Evolutionary conservation across 805 yeast genomes (phyloP), one percentile per base, ranked within the genome.

Genomic region (Wickerhamiella qilinensis): DNA sequence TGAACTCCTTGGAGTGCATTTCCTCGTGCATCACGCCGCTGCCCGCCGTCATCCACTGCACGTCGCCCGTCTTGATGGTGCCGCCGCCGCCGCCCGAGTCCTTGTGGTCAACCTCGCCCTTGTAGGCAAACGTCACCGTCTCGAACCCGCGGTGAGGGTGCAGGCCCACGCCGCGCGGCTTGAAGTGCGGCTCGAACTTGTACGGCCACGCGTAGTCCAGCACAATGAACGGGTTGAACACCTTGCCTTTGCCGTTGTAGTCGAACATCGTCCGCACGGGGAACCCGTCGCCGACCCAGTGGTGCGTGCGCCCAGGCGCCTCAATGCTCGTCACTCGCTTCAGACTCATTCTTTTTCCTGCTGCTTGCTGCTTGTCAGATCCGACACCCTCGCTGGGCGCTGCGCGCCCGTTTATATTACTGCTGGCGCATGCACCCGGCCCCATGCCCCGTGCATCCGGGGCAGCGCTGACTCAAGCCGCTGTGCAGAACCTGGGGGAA

Each of bases 21-120:
- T 83, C 94, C 3, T 83, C 70, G 55, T 83, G 94, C 33, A 79
- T 81, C 30, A 82, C 70, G 39, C 88, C 94, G 50, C 69, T 71
- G 42, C 93, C 93, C 4, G 94, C 93, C 27, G 93, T 83, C 94
- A 83, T 83, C 56, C 83, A 82, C 57, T 83, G 94, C 47, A 83
- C 62, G 55, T 82, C 94, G 39, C 93, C 93, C 5, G 82, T 72
- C 43, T 70, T 65, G 38, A 83, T 59, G 21, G 82, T 65, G 38
- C 93, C 93, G 37, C 68, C 65, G n/a, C 77, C 63, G 1, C 93
- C 93, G 3, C 91, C 79, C 59, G 83, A 82, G 55, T 83, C 94
- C 52, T 78, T 85, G 54, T 79, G 91, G 5, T 81, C 79, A 55
- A 78, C 57, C 46, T 67, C 69, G 30, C 86, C 86, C 37, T 69